These are phyloP conservation scores for Mucor sp. DNA, from an alignment of 371 early-diverging fungal genomes.

Conservation along the genomic window DNA sequence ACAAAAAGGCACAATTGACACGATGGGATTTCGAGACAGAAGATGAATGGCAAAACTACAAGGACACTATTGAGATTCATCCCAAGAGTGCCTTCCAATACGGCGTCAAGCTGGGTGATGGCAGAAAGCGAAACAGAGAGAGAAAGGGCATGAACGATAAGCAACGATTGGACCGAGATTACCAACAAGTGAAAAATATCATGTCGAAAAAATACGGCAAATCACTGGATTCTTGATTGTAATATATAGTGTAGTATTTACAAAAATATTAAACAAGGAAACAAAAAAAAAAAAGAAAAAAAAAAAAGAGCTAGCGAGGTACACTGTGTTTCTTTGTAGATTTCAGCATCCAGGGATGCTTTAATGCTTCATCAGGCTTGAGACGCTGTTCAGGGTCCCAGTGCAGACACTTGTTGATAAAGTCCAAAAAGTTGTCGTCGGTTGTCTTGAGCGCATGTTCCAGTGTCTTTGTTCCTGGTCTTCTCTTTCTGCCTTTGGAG, in stretches of 20 bases:
- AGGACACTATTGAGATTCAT: constrained; percentile 68
- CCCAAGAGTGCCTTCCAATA: constrained; percentile 80
- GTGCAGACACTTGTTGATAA: constrained; percentile 76
- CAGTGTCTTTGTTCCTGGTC: constrained; percentile 77
- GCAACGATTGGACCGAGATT: constrained; percentile 68
- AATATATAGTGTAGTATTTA: too few relatives aligned
- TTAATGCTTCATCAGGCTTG: constrained; percentile 78
- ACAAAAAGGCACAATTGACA: constrained; percentile 69
- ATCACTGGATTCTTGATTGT: constrained; percentile 17
- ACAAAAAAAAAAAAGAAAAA: not conserved
- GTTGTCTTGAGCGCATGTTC: constrained; percentile 64
- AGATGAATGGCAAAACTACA: constrained; percentile 74
- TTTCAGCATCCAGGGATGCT: constrained; percentile 63
- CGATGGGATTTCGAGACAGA: constrained; percentile 82
- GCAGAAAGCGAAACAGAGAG: constrained; percentile 59
- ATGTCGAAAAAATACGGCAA: constrained; percentile 70
- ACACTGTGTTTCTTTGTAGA: constrained; percentile 1
- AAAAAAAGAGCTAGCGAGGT: not conserved
- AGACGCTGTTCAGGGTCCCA: constrained; percentile 91
- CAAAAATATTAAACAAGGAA: too few relatives aligned
- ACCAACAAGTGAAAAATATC: constrained; percentile 65
- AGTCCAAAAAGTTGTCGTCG: constrained; percentile 80
- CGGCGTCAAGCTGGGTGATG: constrained; percentile 79
- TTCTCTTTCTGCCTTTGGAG: constrained; percentile 84
- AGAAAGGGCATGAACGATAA: constrained; percentile 53